These are phyloP conservation scores for Cyclotella kingstonii DNA, from an alignment of 108 stramenopile genomes.

Conservation along the genomic window DNA sequence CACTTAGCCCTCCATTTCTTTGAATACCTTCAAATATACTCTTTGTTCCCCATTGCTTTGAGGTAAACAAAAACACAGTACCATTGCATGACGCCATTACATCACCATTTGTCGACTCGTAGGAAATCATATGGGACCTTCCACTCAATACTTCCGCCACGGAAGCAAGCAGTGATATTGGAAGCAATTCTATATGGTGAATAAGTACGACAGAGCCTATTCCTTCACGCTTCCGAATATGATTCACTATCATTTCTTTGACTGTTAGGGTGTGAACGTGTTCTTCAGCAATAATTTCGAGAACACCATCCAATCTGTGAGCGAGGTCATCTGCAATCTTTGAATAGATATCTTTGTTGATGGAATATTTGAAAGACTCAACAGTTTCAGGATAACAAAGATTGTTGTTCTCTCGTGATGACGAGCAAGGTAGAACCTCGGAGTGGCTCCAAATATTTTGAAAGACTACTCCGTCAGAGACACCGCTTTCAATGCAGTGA, in stretches of 20 bases:
- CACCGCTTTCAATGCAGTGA: slow-evolving; percentile 23
- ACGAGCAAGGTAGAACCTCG: background rate
- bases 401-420: background rate
- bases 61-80: slow-evolving; percentile 38
- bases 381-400: too few species aligned
- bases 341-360: too few species aligned
- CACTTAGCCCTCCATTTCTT: slow-evolving; percentile 14
- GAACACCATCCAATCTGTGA: slow-evolving; percentile 14
- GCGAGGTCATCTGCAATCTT: background rate
- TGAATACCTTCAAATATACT: slow-evolving; percentile 31
- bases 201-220: slow-evolving; percentile 34
- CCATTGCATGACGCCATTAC: slow-evolving; percentile 30
- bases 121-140: slow-evolving; percentile 16
- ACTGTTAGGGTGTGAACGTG: background rate
- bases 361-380: too few species aligned
- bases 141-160: slow-evolving; percentile 20
- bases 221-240: slow-evolving; percentile 23
- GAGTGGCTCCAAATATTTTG: background rate
- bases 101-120: slow-evolving; percentile 2
- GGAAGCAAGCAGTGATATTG: slow-evolving; percentile 14
- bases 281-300: slow-evolving; percentile 15
- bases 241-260: slow-evolving; percentile 27
- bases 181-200: slow-evolving; percentile 34
- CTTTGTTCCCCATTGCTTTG: slow-evolving; percentile 42
- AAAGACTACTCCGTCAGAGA: too few species aligned